These are phyloP conservation scores for Penicillium atrosanguineum DNA, from an alignment of 495 filamentous ascomycete species.

Conservation along the genomic window DNA sequence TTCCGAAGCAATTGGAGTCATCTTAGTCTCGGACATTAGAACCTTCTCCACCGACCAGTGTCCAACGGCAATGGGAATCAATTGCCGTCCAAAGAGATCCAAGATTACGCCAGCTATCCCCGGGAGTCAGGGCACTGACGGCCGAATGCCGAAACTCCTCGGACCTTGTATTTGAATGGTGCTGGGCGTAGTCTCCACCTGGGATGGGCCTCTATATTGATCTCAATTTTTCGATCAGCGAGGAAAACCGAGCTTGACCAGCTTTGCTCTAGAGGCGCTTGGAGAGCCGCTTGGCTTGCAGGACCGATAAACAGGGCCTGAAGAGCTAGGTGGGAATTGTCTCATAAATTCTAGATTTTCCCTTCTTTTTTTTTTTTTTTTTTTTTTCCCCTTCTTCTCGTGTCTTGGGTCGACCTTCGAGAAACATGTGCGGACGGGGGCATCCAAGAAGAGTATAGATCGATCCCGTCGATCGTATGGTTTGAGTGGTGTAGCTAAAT, in stretches of 20 bases:
- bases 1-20: neutral
- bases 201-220: conserved; percentile 2
- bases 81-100: conserved; percentile 3
- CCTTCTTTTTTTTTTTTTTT: neutral
- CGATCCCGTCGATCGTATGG: conserved; percentile 29
- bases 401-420: neutral
- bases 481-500: conserved; percentile 14
- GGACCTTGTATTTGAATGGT: conserved; percentile 14
- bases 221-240: conserved; percentile 8
- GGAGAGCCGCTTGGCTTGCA: neutral
- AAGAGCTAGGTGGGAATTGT: neutral
- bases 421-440: conserved; percentile 9
- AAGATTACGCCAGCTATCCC: conserved; percentile 3
- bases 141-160: conserved; percentile 14
- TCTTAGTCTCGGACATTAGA: conserved; percentile 2
- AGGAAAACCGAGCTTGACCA: neutral
- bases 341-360: neutral
- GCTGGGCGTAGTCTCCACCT: neutral
- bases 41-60: neutral
- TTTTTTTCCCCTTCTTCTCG: neutral
- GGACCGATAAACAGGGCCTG: neutral
- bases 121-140: neutral
- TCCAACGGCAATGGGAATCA: conserved; percentile 3
- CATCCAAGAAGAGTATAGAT: conserved; percentile 26
- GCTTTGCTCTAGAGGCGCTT: neutral